Evolutionary conservation across 2,329 filamentous ascomycete genomes (phyloP).

Genomic region (Xylaria sp.): DNA sequence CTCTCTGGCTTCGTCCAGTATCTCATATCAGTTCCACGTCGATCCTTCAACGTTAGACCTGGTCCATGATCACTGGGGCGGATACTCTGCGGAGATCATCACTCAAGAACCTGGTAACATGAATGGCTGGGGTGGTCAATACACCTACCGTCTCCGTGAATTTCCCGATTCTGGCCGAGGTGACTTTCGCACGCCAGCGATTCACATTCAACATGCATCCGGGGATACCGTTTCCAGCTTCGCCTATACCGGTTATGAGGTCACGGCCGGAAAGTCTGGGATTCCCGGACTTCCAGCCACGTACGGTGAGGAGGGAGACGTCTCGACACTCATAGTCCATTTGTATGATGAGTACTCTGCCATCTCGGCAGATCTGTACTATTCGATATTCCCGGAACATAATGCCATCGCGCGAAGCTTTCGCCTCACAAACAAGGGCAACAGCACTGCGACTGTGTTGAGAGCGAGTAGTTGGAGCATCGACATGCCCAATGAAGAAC

Average conservation of each 20-base stretch:
- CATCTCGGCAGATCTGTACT: constrained; percentile 68
- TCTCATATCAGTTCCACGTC: constrained; percentile 73
- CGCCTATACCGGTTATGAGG: constrained; percentile 66
- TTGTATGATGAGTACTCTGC: constrained; percentile 69
- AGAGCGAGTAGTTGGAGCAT: constrained; percentile 70
- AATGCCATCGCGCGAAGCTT: constrained; percentile 72
- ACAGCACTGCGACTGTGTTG: constrained; percentile 63
- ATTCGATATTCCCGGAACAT: constrained; percentile 71
- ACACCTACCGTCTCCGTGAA: constrained; percentile 66
- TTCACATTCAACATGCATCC: constrained; percentile 68
- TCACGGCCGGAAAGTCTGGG: constrained; percentile 65
- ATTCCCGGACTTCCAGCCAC: constrained; percentile 69
- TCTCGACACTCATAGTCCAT: constrained; percentile 67
- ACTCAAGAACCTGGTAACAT: constrained; percentile 57
- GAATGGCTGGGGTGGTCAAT: constrained; percentile 65
- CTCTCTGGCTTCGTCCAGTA: constrained; percentile 46
- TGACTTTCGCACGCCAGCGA: constrained; percentile 70
- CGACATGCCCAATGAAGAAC: constrained; percentile 68
- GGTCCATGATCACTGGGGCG: constrained; percentile 71
- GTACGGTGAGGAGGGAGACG: constrained; percentile 65
- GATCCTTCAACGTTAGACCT: constrained; percentile 66
- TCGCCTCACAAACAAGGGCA: constrained; percentile 68
- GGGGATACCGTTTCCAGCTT: constrained; percentile 70
- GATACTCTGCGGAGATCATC: constrained; percentile 63
- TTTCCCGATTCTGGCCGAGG: constrained; percentile 73